Evolutionary conservation across 2,329 filamentous ascomycete genomes (phyloP).

Genomic region (Chalaropsis ovoidea): DNA sequence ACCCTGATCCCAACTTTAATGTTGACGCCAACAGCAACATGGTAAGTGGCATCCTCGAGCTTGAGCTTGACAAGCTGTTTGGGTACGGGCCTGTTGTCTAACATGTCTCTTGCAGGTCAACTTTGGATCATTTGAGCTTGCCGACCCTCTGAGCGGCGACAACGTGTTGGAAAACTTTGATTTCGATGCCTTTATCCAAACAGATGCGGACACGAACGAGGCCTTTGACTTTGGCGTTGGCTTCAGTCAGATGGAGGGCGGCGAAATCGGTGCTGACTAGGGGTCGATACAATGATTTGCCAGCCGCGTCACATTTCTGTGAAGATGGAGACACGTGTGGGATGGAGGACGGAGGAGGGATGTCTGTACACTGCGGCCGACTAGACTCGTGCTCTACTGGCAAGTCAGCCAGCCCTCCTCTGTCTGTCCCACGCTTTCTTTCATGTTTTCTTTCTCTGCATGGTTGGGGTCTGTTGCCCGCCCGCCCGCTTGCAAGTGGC

Average conservation of each 20-base stretch:
- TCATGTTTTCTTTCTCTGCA: background rate
- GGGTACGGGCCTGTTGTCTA: background rate
- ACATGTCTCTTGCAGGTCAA: constrained; percentile 32
- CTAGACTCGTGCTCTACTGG: background rate
- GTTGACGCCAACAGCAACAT: constrained; percentile 20
- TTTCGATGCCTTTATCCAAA: constrained; percentile 57
- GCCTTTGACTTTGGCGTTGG: constrained; percentile 47
- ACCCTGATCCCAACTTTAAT: constrained; percentile 36
- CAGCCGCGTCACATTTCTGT: constrained; percentile 20
- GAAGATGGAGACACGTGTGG: background rate
- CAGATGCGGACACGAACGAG: constrained; percentile 39
- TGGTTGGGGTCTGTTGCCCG: background rate
- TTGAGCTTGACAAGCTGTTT: background rate
- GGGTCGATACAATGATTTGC: constrained; percentile 19
- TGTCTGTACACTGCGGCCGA: too few relatives aligned
- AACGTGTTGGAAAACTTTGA: constrained; percentile 59
- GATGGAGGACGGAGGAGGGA: background rate
- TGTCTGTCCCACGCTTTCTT: background rate
- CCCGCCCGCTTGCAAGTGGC: too few relatives aligned
- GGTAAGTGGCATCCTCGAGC: constrained; percentile 9
- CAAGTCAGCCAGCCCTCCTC: background rate
- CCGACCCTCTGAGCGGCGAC: constrained; percentile 43
- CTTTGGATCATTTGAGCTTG: constrained; percentile 44
- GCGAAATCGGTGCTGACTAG: constrained; percentile 47
- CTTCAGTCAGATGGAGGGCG: constrained; percentile 44